Conservation (phyloP, 2,329 filamentous ascomycete genomes). For the Geosmithia morbida region DNA sequence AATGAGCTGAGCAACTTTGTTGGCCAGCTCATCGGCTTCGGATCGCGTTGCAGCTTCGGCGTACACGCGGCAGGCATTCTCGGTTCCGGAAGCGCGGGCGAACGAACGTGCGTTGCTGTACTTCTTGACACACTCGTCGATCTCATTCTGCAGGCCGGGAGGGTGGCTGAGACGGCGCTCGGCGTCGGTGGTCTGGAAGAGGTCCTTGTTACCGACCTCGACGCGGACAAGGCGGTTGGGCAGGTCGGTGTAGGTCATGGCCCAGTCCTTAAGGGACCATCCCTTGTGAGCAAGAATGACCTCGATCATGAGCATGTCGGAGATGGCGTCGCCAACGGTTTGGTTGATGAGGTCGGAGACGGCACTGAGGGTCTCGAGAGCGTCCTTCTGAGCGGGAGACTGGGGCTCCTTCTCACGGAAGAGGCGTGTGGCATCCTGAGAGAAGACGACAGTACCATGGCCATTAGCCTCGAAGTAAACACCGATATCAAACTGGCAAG, state of each 20-base stretch:
- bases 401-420: conserved; percentile 73
- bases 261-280: conserved; percentile 86
- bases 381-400: conserved; percentile 81
- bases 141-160: conserved; percentile 64
- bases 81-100: conserved; percentile 83
- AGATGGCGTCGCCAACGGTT: conserved; percentile 90
- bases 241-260: conserved; percentile 81
- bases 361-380: conserved; percentile 70
- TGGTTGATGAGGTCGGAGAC: conserved; percentile 93
- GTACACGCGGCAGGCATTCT: conserved; percentile 92
- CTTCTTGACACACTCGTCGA: conserved; percentile 78
- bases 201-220: conserved; percentile 73
- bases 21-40: conserved; percentile 82
- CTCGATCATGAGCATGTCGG: conserved; percentile 91
- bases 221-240: conserved; percentile 93
- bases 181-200: conserved; percentile 84
- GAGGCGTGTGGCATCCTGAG: conserved; percentile 61
- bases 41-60: conserved; percentile 81
- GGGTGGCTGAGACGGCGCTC: conserved; percentile 79
- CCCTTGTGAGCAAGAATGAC: conserved; percentile 90
- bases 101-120: conserved; percentile 85
- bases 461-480: conserved; percentile 99
- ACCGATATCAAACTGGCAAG: conserved; percentile 84
- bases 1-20: conserved; percentile 65
- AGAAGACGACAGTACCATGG: conserved; percentile 94